Conservation (phyloP, 2,329 filamentous ascomycete species). For the Nectriaceae sp. region DNA sequence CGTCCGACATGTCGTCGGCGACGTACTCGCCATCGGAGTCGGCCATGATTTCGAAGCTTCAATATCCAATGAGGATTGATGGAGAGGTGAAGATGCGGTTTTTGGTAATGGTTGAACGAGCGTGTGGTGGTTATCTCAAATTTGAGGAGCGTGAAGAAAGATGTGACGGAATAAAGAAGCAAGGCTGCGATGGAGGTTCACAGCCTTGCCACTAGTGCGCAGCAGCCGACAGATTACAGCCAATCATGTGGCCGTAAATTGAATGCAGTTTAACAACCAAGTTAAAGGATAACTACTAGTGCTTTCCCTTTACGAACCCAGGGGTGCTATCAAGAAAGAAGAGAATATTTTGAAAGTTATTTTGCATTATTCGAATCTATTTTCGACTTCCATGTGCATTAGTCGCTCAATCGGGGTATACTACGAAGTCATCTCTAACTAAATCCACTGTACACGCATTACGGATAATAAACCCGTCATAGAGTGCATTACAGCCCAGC, state of each 20-base stretch:
- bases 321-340: too few species aligned
- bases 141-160: conserved; percentile 6
- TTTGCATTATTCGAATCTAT: conserved; percentile 24
- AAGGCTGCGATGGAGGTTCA: conserved; percentile 23
- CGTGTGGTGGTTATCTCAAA: conserved; percentile 1
- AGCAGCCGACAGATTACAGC: background rate
- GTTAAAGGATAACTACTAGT: too few species aligned
- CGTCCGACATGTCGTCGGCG: conserved; percentile 63
- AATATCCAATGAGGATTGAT: background rate
- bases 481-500: conserved; percentile 24
- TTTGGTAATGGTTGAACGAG: background rate
- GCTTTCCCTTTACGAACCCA: too few species aligned
- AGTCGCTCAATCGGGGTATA: conserved; percentile 40
- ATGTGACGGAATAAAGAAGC: conserved; percentile 24
- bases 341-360: background rate
- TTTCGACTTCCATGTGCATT: conserved; percentile 33
- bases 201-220: conserved; percentile 21
- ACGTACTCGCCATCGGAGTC: conserved; percentile 75
- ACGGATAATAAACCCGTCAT: conserved; percentile 13
- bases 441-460: conserved; percentile 32
- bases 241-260: too few species aligned
- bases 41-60: conserved; percentile 52
- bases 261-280: too few species aligned
- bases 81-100: background rate
- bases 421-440: conserved; percentile 37